Evolutionary conservation across 176 grass and related monocot species (phyloP).

Genomic region (maize (Zea mays)): DNA sequence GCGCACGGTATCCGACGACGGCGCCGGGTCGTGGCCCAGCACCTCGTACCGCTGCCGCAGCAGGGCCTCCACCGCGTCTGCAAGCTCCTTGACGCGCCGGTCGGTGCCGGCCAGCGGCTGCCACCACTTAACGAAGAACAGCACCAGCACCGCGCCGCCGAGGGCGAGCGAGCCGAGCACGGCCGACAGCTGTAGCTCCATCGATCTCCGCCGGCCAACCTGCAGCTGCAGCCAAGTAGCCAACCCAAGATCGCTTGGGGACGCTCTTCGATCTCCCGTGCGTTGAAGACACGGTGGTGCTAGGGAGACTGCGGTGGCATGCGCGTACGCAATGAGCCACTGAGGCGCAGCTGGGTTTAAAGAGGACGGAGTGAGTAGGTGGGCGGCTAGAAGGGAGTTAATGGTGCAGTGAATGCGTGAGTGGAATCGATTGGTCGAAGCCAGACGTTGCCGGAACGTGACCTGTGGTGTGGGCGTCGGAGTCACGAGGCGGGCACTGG

Average conservation of each 20-base stretch:
- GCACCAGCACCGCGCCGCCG: slow-evolving; percentile 47
- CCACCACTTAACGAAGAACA: slow-evolving; percentile 62
- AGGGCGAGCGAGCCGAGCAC: slow-evolving; percentile 48
- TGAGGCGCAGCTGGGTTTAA: slow-evolving; percentile 36
- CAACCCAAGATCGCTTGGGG: background rate
- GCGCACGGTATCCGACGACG: slow-evolving; percentile 40
- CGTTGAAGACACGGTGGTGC: background rate
- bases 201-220: background rate
- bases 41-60: slow-evolving; percentile 37
- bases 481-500: background rate
- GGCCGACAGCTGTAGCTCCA: slow-evolving; percentile 52
- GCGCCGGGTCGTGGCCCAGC: slow-evolving; percentile 28
- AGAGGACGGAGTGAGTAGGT: slow-evolving; percentile 43
- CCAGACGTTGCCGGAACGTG: slow-evolving; percentile 1
- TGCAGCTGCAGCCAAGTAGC: background rate
- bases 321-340: slow-evolving; percentile 7
- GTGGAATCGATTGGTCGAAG: slow-evolving; percentile 33
- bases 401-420: slow-evolving; percentile 46
- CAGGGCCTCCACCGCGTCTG: slow-evolving; percentile 41
- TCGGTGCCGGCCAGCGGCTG: slow-evolving; percentile 52
- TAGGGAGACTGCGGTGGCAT: background rate
- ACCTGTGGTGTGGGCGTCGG: background rate
- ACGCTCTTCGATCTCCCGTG: background rate
- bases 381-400: slow-evolving; percentile 26
- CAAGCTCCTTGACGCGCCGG: slow-evolving; percentile 50